Conservation (phyloP, 805 yeast genomes). For the Millerozyma acaciae region DNA sequence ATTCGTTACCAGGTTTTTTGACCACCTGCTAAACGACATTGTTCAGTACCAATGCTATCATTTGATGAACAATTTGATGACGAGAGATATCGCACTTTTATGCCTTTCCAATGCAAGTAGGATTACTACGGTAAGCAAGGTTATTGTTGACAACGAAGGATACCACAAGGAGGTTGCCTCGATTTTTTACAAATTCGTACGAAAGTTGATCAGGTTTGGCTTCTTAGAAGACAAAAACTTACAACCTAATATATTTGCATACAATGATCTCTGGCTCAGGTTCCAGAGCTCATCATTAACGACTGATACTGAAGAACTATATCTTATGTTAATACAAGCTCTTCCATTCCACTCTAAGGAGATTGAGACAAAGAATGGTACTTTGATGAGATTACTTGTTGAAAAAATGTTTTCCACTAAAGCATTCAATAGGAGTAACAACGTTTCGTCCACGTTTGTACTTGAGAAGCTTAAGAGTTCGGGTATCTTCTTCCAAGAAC, state of each 20-base stretch:
- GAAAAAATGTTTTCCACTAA: neutral
- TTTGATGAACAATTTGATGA: slow-evolving; percentile 28
- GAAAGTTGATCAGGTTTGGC: slow-evolving; percentile 20
- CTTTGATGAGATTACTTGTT: too few relatives aligned
- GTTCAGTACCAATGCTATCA: slow-evolving; percentile 37
- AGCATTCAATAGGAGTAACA: slow-evolving; percentile 1
- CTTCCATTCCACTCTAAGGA: too few relatives aligned
- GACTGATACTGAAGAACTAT: slow-evolving; percentile 16
- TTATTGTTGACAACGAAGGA: slow-evolving; percentile 28
- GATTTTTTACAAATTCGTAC: slow-evolving; percentile 25
- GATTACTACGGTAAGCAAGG: slow-evolving; percentile 19
- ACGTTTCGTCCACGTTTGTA: slow-evolving; percentile 3
- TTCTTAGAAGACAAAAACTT: slow-evolving; percentile 7
- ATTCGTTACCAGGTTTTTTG: slow-evolving; percentile 20
- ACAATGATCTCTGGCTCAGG: slow-evolving; percentile 8
- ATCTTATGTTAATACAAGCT: slow-evolving; percentile 20
- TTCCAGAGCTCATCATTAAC: slow-evolving; percentile 8
- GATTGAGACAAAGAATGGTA: too few relatives aligned
- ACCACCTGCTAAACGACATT: slow-evolving; percentile 24
- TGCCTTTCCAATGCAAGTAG: slow-evolving; percentile 13
- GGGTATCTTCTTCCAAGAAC: slow-evolving; percentile 12
- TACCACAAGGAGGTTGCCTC: slow-evolving; percentile 32
- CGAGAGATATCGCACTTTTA: slow-evolving; percentile 8
- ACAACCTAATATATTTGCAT: neutral
- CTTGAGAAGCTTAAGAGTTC: slow-evolving; percentile 18